These are phyloP conservation scores for Aspergillus conjunctus DNA, from an alignment of 495 filamentous ascomycete genomes.

Conservation along the genomic window DNA sequence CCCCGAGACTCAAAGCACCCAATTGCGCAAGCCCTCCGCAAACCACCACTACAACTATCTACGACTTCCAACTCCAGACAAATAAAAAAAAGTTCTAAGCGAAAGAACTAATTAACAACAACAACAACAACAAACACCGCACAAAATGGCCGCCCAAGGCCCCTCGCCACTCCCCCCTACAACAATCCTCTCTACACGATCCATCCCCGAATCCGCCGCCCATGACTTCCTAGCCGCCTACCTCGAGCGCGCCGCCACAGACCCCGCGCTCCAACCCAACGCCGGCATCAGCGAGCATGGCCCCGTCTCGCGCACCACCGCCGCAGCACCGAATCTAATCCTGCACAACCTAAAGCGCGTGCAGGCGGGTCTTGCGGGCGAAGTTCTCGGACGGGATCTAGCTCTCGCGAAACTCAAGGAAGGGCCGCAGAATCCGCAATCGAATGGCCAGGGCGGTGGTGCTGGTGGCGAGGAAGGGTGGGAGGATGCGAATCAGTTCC, in stretches of 20 bases:
- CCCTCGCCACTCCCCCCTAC: conserved; percentile 51
- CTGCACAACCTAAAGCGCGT: conserved; percentile 68
- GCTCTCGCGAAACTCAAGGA: conserved; percentile 42
- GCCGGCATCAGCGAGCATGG: conserved; percentile 63
- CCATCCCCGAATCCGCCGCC: conserved; percentile 55
- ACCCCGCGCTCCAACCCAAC: conserved; percentile 68
- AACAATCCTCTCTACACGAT: conserved; percentile 43
- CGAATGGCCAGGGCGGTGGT: conserved; percentile 22
- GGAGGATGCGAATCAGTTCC: conserved; percentile 55
- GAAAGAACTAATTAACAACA: background rate
- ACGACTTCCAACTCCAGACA: background rate
- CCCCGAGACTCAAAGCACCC: background rate
- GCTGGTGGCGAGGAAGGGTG: conserved; percentile 40
- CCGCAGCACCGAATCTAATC: conserved; percentile 56
- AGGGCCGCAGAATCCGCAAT: conserved; percentile 30
- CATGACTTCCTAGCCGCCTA: conserved; percentile 60
- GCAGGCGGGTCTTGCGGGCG: conserved; percentile 63
- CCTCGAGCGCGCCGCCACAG: conserved; percentile 54
- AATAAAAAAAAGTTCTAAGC: conserved; percentile 2
- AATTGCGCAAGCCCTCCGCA: conserved; percentile 3
- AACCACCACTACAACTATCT: background rate
- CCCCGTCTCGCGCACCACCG: conserved; percentile 55
- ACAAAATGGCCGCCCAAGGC: conserved; percentile 45
- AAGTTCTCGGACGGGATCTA: conserved; percentile 54
- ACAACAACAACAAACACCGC: background rate